phyloP scores from a whole-genome alignment of 208 protist species.

The Angomonas deanei region DNA sequence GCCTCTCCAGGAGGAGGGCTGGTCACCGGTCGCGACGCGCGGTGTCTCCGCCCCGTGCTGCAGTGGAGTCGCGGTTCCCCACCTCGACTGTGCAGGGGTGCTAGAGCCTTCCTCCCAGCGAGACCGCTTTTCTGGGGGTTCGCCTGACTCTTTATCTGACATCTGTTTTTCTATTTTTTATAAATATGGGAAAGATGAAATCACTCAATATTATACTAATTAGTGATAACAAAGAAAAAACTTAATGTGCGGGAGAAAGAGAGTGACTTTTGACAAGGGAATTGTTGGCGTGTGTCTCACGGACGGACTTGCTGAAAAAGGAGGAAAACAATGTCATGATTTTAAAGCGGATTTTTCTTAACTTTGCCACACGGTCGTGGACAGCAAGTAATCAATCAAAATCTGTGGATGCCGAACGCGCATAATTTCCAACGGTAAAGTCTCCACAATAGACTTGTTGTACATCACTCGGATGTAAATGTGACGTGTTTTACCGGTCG shows the following conservation, averaged over 20 bases:
- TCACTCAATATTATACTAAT: too few species aligned
- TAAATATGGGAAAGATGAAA: background rate
- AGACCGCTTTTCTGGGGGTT: constrained; percentile 3
- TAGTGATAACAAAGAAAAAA: too few species aligned
- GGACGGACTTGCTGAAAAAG: too few species aligned
- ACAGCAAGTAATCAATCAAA: constrained; percentile 74
- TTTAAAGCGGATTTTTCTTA: too few species aligned
- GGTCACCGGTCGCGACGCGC: constrained; percentile 25
- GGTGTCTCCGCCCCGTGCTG: constrained; percentile 68
- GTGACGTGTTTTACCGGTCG: background rate
- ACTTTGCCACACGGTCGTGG: constrained; percentile 60
- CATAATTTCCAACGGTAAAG: constrained; percentile 65
- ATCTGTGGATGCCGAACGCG: constrained; percentile 65
- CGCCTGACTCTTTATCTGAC: background rate
- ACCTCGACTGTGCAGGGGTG: constrained; percentile 46
- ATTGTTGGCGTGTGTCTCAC: too few species aligned
- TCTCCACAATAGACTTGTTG: constrained; percentile 51
- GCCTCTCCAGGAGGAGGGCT: constrained; percentile 63
- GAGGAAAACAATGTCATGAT: too few species aligned
- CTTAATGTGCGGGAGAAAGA: too few species aligned
- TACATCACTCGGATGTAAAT: constrained; percentile 76
- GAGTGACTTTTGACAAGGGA: too few species aligned
- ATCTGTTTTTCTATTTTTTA: constrained; percentile 2
- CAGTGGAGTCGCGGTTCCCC: constrained; percentile 70
- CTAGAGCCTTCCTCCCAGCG: constrained; percentile 4